Percentiles rank a stretch among this genome's conserved stretches.
phyloP scores from a whole-genome alignment of 345 rosid species.

The Eucalyptus curtisii region DNA sequence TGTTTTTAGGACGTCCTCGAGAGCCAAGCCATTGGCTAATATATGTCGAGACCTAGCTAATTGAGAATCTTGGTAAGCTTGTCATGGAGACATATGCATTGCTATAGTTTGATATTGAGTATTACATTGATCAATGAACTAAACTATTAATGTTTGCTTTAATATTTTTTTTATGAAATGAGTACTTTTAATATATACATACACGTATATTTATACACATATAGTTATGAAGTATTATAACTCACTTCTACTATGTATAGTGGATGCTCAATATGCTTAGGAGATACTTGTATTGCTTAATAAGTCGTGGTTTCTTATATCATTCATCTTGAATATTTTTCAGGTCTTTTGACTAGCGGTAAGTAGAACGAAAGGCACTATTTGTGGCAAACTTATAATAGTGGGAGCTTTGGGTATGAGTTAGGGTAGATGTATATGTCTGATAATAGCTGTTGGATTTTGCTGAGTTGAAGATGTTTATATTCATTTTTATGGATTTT shows the following conservation, averaged over 20 bases:
- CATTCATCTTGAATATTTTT: not conserved
- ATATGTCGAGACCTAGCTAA: not conserved
- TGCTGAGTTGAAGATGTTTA: not conserved
- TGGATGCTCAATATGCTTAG: not conserved
- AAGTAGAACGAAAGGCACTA: not conserved
- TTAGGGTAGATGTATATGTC: not conserved
- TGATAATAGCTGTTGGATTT: not conserved
- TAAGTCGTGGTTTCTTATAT: not conserved
- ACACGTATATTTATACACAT: not conserved
- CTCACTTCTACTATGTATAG: not conserved
- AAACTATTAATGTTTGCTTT: no score
- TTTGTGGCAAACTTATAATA: not conserved
- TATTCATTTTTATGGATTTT: not conserved
- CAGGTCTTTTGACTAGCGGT: fast-evolving
- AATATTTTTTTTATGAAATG: not conserved
- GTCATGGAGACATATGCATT: not conserved
- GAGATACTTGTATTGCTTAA: not conserved
- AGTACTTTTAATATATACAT: not conserved
- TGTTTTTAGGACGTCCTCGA: not conserved
- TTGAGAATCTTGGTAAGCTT: not conserved
- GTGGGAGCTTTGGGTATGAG: not conserved
- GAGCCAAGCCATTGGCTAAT: not conserved
- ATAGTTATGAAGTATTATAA: not conserved
- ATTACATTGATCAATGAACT: not conserved
- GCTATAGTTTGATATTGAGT: not conserved